Percentiles rank a stretch among this genome's conserved stretches.
Conservation (phyloP, 495 filamentous ascomycete genomes). For the Tricharina praecox region DNA sequence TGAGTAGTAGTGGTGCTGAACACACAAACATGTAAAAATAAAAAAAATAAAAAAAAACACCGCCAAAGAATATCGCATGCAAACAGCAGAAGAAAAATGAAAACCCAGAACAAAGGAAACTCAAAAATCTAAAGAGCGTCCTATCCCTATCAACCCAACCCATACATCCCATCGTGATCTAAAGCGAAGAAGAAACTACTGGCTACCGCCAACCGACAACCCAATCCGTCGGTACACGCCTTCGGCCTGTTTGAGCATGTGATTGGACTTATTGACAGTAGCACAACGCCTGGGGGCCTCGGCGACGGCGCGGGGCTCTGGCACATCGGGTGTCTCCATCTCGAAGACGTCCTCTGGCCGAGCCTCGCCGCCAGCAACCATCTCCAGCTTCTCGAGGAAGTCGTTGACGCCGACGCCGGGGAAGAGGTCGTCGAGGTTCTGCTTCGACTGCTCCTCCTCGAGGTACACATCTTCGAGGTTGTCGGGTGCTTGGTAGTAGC, state of each 20-base stretch:
- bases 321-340: conserved; percentile 7
- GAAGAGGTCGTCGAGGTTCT: conserved; percentile 22
- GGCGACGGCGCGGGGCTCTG: not conserved
- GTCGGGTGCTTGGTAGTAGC: conserved; percentile 24
- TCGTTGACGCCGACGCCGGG: conserved; percentile 23
- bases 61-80: conserved; percentile 4
- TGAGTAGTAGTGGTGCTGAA: not conserved
- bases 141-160: conserved; percentile 7
- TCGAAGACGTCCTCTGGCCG: conserved; percentile 23
- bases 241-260: conserved; percentile 21
- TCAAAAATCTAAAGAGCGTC: conserved; percentile 16
- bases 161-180: conserved; percentile 4
- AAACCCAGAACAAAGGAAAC: conserved; percentile 7
- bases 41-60: not conserved
- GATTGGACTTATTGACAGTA: conserved; percentile 7
- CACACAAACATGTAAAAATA: not conserved
- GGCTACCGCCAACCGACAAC: conserved; percentile 19
- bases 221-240: conserved; percentile 25
- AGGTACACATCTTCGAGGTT: conserved; percentile 21
- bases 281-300: not conserved
- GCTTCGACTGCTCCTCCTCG: conserved; percentile 10
- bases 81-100: conserved; percentile 6
- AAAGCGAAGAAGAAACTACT: conserved; percentile 7
- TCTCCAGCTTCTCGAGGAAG: conserved; percentile 24
- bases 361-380: conserved; percentile 22